Conservation (phyloP, 768 basidiomycete genomes). For the Panaeolus cyanescens region DNA sequence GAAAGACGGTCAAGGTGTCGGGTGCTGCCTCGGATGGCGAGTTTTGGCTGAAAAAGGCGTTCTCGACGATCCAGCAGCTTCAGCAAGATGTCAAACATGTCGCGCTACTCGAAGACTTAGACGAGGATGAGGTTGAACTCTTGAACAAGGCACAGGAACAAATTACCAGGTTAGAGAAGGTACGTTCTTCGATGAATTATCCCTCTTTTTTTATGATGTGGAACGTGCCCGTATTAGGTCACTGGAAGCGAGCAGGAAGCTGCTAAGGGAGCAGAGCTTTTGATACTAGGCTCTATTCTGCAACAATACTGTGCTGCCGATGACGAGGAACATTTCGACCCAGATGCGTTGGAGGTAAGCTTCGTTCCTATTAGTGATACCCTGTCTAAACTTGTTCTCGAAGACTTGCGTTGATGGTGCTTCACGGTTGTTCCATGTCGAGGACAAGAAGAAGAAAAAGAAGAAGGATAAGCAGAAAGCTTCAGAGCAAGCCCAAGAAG, state of each 20-base stretch:
- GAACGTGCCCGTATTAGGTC: slow-evolving; percentile 14
- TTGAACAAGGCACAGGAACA: slow-evolving; percentile 46
- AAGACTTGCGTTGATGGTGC: slow-evolving; percentile 67
- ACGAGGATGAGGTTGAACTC: slow-evolving; percentile 54
- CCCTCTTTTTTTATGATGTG: neutral
- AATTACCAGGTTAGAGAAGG: slow-evolving; percentile 45
- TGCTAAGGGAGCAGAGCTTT: slow-evolving; percentile 68
- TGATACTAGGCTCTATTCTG: slow-evolving; percentile 70
- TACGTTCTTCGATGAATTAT: slow-evolving; percentile 23
- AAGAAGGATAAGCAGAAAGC: slow-evolving; percentile 34
- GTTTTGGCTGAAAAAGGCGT: slow-evolving; percentile 75
- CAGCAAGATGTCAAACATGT: slow-evolving; percentile 75
- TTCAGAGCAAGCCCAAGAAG: slow-evolving; percentile 25
- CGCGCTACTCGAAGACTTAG: slow-evolving; percentile 46
- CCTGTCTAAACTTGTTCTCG: slow-evolving; percentile 8
- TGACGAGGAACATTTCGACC: slow-evolving; percentile 44
- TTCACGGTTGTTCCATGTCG: slow-evolving; percentile 49
- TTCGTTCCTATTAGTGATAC: slow-evolving; percentile 1
- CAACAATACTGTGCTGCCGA: slow-evolving; percentile 71
- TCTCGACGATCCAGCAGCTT: slow-evolving; percentile 55
- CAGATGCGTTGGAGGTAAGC: slow-evolving; percentile 64
- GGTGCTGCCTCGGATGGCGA: slow-evolving; percentile 72
- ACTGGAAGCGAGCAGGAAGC: slow-evolving; percentile 43
- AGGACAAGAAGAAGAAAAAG: slow-evolving; percentile 44
- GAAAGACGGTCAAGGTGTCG: slow-evolving; percentile 53